Evolutionary conservation across 2,329 filamentous ascomycete genomes (phyloP).

Genomic region (Metarhizium guizhouense): DNA sequence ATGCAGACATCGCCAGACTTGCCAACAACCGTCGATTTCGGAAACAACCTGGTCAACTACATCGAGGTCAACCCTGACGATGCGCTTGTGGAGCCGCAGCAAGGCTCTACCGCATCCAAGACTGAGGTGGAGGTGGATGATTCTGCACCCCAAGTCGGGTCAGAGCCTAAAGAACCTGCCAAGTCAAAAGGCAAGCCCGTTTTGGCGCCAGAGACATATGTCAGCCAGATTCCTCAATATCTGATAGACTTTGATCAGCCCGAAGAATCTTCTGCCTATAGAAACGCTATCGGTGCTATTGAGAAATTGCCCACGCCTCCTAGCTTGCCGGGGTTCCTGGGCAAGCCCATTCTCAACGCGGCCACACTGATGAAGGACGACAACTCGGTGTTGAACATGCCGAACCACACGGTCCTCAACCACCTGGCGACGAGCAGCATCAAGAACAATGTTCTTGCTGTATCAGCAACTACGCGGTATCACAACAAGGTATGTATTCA

Average conservation of each 20-base stretch:
- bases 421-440: conserved; percentile 97
- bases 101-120: conserved; percentile 10
- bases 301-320: conserved; percentile 78
- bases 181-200: conserved; percentile 46
- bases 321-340: conserved; percentile 78
- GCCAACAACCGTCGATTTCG: conserved; percentile 94
- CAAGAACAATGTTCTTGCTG: conserved; percentile 89
- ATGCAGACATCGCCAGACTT: conserved; percentile 83
- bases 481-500: conserved; percentile 67
- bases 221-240: conserved; percentile 70
- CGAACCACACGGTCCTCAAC: conserved; percentile 94
- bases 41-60: conserved; percentile 97
- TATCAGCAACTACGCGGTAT: conserved; percentile 94
- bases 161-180: conserved; percentile 30
- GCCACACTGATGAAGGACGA: conserved; percentile 93
- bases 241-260: conserved; percentile 78
- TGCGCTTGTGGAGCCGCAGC: conserved; percentile 31
- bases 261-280: conserved; percentile 67
- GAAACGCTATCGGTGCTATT: conserved; percentile 65
- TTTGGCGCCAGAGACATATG: conserved; percentile 52
- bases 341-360: conserved; percentile 90
- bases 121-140: conserved; percentile 5
- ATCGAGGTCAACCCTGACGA: conserved; percentile 84
- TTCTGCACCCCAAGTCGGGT: conserved; percentile 2
- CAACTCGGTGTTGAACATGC: conserved; percentile 92